Evolutionary conservation across 768 basidiomycete species (phyloP), one percentile per base, ranked within the genome.

Genomic region (Lactarius vividus): DNA sequence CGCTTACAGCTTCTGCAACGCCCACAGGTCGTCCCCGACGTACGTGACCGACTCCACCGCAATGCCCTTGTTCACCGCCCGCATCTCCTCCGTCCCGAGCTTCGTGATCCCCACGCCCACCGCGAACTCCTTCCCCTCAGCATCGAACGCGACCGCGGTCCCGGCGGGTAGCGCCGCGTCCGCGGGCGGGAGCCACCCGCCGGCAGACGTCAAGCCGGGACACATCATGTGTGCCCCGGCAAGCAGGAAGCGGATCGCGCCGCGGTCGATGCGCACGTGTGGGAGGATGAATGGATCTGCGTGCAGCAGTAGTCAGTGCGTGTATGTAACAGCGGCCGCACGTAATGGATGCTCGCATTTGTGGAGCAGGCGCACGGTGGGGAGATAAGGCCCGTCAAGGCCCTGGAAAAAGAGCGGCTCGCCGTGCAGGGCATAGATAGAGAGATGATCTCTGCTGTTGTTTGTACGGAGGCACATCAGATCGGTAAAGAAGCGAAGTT

Each of bases 191-290:
- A 98, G 85, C 72, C 84, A 84, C 9, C 96, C 96, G 8, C 96
- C 96, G 39, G 87, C 82, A 40, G 96, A 98, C 31, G 97, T 96
- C 62, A 99, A 80, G 26, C 97, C 97, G 5, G 97, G 97, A 71
- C 91, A 95, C 94, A 96, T 96, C 91, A 96, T 95, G 78, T 90
- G 88, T 29, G 94, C 94, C 18, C 94, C 97, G 13, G 88, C 89
- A 55, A 99, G 86, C 44, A 99, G 84, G 78, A 98, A 99, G 39
- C 96, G 92, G 79, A 99, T 99, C 61, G 97, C 97, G 57, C 97
- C 97, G 59, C 96, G 89, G 80, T 99, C 97, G 57, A 98, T 83
- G 69, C 88, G 86, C 57, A 96, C 94, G 72, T 83, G 87, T 5
- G 96, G 94, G 37, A 98, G 84, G 69, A 98, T 81, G 72, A 85